phyloP scores from a whole-genome alignment of 306 rosid genomes.

The Ormosia emarginata region DNA sequence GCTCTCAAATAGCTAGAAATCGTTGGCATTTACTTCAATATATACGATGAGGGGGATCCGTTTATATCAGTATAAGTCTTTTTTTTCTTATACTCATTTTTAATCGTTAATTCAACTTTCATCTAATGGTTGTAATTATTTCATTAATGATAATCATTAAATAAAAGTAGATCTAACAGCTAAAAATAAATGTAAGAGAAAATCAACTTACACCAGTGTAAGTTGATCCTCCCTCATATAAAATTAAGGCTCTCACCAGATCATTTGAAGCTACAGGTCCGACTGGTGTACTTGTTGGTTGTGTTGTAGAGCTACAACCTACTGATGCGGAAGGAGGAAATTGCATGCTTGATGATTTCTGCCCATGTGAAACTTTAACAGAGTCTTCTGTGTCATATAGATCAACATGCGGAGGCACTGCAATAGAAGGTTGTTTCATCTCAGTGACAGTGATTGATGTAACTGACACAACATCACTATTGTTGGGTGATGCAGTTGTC shows the following conservation, averaged over 20 bases:
- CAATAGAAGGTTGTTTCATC: constrained; percentile 32
- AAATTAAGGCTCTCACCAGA: constrained; percentile 43
- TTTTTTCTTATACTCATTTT: no score
- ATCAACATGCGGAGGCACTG: constrained; percentile 19
- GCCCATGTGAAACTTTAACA: constrained; percentile 16
- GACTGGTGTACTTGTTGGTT: constrained; percentile 7
- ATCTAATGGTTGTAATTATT: no score
- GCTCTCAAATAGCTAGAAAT: background rate
- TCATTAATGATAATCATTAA: no score
- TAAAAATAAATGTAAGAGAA: no score
- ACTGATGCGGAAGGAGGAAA: constrained; percentile 24
- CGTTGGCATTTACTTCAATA: background rate
- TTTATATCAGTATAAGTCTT: no score
- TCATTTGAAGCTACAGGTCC: constrained; percentile 26
- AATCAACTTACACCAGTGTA: no score
- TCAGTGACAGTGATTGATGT: constrained; percentile 21
- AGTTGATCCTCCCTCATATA: no score
- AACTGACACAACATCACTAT: constrained; percentile 17
- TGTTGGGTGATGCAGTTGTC: constrained; percentile 22
- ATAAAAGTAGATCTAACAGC: no score
- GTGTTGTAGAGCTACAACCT: constrained; percentile 23
- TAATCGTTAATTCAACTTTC: no score
- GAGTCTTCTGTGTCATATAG: background rate
- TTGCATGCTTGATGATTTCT: constrained; percentile 29
- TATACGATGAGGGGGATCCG: no score